Base-by-base conservation (phyloP, 345 rosid species). In the Carallia pectinifolia region DNA sequence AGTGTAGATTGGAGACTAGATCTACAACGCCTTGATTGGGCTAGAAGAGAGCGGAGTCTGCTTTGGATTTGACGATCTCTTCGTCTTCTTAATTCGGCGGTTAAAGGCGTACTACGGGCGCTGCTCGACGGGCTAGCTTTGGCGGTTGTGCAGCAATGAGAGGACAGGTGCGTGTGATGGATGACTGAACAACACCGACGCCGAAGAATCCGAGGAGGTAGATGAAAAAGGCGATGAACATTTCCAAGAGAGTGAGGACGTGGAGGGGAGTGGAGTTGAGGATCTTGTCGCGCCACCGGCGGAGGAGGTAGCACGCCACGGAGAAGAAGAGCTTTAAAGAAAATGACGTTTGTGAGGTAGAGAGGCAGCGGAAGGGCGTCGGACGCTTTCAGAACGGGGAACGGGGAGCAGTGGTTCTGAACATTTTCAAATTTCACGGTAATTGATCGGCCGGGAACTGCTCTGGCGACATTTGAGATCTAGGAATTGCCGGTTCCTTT, bases 261-360 rank as follows among this genome's bases (percentile, higher is more conserved):
- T 92, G 98, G 61, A 92, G 98, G 8, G 97, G 98, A 0, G 93
- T 84, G 33, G 90, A 86, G 77, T 66, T 83, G 56, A 95, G 97
- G 89, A 88, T 92, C 95, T 92, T 92, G 64, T 92, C 95, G 13
- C 96, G 90, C 98, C 98, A 92, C 3, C 98, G 84, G 74, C 81
- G 92, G 77, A 92, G 95, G 47, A 92, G 89, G 62, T 78, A 90
- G 62, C 90, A 92, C 1, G 91, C 93, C 65, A 87, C 95, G 73
- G 97, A 87, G 86, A 92, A 92, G 84, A 92, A 92, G 66, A 92
- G 90, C 4, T 23, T 87, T 86, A 87, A 92, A 87, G 90, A 92
- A 90, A 64, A 92, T 74, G 72, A 86, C 83, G 82, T 90, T 90
- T 18, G 95, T 87, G 16, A 92, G 82, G 76, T 88, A 87, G 9